Percentiles rank a stretch among this genome's conserved stretches.
These are phyloP conservation scores for Bipolaris oryzae DNA, from an alignment of 2,329 filamentous ascomycete genomes.

Conservation along the genomic window DNA sequence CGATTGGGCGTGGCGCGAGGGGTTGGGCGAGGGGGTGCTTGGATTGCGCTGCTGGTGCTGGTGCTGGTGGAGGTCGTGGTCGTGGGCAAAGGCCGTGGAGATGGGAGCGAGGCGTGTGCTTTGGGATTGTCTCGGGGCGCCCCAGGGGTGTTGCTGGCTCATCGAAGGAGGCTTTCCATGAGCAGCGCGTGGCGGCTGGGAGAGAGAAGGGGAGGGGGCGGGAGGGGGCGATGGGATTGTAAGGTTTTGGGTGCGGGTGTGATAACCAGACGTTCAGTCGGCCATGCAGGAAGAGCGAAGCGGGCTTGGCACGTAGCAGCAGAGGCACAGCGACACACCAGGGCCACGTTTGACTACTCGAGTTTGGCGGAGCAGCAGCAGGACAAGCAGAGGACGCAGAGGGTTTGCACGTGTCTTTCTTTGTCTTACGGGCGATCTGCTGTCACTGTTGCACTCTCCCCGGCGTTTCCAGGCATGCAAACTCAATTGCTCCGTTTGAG, in stretches of 20 bases:
- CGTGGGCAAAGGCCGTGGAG: constrained; percentile 55
- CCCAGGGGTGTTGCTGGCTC: constrained; percentile 64
- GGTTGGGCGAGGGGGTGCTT: constrained; percentile 53
- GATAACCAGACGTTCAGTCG: constrained; percentile 23
- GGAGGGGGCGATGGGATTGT: constrained; percentile 20
- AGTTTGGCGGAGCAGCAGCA: neutral
- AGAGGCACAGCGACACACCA: constrained; percentile 3
- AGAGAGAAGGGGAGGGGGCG: constrained; percentile 23
- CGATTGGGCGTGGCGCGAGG: constrained; percentile 58
- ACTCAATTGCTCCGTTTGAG: neutral
- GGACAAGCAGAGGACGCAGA: neutral
- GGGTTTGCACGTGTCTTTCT: neutral
- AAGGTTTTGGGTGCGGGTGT: constrained; percentile 25
- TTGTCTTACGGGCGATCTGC: too few relatives aligned
- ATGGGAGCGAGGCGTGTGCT: constrained; percentile 64
- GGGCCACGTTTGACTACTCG: constrained; percentile 12
- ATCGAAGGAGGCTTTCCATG: constrained; percentile 53
- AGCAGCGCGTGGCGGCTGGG: constrained; percentile 44
- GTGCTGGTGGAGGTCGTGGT: constrained; percentile 41
- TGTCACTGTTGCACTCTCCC: neutral
- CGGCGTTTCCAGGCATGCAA: neutral
- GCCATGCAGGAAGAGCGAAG: constrained; percentile 15
- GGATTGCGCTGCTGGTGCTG: constrained; percentile 45
- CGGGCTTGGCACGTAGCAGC: constrained; percentile 12
- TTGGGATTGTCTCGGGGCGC: constrained; percentile 60